phyloP scores from a whole-genome alignment of 257 asterid genomes.

The Fraxinus excelsior region DNA sequence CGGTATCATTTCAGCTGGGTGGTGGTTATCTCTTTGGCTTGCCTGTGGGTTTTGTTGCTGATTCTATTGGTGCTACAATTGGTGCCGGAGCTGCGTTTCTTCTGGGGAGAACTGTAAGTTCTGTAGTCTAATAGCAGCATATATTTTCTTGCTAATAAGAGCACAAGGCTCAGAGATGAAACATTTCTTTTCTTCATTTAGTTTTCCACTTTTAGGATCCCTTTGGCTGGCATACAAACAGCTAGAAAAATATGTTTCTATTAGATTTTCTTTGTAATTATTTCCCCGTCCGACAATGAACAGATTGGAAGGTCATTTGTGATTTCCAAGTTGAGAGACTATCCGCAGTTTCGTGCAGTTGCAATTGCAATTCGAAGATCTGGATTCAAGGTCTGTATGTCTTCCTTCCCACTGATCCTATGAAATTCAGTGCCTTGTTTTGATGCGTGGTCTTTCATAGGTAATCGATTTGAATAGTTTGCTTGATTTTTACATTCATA shows the following conservation, averaged over 20 bases:
- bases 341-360: conserved; percentile 90
- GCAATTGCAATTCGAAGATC: conserved; percentile 83
- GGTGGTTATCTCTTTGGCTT: conserved; percentile 99
- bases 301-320: conserved; percentile 95
- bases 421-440: conserved; percentile 15
- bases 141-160: conserved; percentile 1
- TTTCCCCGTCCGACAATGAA: conserved; percentile 15
- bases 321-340: conserved; percentile 87
- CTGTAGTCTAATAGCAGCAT: conserved; percentile 7
- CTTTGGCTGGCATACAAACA: background rate
- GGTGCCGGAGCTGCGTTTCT: conserved; percentile 98
- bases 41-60: conserved; percentile 95
- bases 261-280: conserved; percentile 9
- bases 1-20: conserved; percentile 71
- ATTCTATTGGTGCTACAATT: conserved; percentile 91
- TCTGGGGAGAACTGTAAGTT: conserved; percentile 92
- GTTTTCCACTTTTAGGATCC: background rate
- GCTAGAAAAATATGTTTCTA: conserved; percentile 2
- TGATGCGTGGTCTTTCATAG: conserved; percentile 11
- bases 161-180: background rate
- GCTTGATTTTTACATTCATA: conserved; percentile 3
- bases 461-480: conserved; percentile 17
- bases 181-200: background rate
- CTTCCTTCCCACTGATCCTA: conserved; percentile 5
- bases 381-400: conserved; percentile 75